phyloP scores from a whole-genome alignment of 2,329 filamentous ascomycete species.

The Ophiostoma populinum region DNA sequence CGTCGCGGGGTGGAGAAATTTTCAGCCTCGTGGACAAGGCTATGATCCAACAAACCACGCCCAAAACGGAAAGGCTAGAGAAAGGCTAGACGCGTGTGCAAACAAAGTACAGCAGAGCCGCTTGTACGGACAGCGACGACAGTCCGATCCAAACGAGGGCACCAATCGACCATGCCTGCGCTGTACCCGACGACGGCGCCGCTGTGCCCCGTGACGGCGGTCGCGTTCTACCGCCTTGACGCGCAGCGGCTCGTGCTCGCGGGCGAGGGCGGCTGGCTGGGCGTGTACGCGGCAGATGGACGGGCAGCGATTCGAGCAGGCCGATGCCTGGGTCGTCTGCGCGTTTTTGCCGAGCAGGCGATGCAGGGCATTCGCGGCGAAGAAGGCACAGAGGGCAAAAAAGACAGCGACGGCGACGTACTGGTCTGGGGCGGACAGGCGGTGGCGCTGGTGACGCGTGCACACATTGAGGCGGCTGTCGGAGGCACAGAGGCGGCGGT shows the following conservation, averaged over 20 bases:
- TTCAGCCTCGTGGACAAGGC: too few relatives aligned
- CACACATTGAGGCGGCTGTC: conserved; percentile 18
- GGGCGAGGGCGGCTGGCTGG: conserved; percentile 42
- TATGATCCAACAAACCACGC: too few relatives aligned
- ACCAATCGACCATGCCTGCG: not conserved
- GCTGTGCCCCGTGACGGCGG: conserved; percentile 40
- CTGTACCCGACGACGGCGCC: not conserved
- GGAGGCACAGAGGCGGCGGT: conserved; percentile 8
- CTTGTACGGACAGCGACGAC: too few relatives aligned
- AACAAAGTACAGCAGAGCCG: too few relatives aligned
- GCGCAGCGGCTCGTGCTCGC: conserved; percentile 23
- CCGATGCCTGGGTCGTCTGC: conserved; percentile 21
- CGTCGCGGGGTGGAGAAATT: too few relatives aligned
- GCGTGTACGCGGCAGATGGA: conserved; percentile 25
- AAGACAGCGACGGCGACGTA: conserved; percentile 16
- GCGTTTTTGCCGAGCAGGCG: conserved; percentile 48
- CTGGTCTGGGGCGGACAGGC: conserved; percentile 56
- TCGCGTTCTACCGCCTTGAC: conserved; percentile 28
- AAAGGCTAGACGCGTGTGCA: too few relatives aligned
- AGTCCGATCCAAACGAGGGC: too few relatives aligned
- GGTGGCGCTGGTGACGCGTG: conserved; percentile 26
- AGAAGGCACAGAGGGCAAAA: conserved; percentile 2
- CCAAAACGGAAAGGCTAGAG: too few relatives aligned
- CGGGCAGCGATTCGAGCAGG: not conserved
- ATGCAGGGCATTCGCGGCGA: conserved; percentile 54